phyloP scores from a whole-genome alignment of 2,329 filamentous ascomycete species.

The Cordyceps farinosa region DNA sequence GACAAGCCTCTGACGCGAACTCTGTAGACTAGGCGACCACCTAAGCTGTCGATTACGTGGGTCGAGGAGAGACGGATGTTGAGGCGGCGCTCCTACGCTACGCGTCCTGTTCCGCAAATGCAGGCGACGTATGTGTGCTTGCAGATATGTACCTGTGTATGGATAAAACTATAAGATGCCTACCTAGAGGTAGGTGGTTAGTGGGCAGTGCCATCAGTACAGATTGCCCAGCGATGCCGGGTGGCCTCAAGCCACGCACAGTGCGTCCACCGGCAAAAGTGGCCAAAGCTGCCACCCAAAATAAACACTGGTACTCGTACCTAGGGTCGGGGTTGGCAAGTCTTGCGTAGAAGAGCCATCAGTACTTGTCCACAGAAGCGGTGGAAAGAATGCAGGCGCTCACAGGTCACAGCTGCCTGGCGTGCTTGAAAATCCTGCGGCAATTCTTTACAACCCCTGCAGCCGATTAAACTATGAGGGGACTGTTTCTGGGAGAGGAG shows the following conservation, averaged over 20 bases:
- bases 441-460: slow-evolving; percentile 5
- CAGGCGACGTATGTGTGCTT: too few species aligned
- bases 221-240: neutral
- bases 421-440: neutral
- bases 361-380: neutral
- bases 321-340: neutral
- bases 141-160: too few species aligned
- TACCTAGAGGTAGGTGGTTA: neutral
- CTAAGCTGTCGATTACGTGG: neutral
- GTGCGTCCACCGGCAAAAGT: neutral
- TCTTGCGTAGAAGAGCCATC: neutral
- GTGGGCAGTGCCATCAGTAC: too few species aligned
- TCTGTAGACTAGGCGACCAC: neutral
- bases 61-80: neutral
- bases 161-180: too few species aligned
- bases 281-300: neutral
- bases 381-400: neutral
- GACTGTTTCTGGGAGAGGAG: neutral
- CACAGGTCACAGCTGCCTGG: neutral
- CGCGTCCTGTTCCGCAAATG: too few species aligned
- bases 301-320: neutral
- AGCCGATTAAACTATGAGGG: neutral
- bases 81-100: too few species aligned
- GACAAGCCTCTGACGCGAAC: slow-evolving; percentile 2
- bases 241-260: neutral